Conservation (phyloP, 768 basidiomycete species). For the Brasilioporus rufonigricans region DNA sequence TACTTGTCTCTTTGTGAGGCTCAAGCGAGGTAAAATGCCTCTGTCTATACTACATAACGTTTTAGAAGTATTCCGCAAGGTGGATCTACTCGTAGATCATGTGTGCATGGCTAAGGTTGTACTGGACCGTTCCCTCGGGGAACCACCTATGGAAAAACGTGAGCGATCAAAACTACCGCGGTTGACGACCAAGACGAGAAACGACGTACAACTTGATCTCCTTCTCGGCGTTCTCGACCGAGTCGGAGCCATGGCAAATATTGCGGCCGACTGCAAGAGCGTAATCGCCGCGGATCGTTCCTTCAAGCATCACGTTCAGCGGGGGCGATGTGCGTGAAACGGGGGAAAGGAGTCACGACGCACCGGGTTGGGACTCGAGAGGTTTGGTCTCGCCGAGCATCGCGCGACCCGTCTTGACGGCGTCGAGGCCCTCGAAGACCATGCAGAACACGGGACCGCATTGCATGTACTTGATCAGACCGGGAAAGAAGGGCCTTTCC, state of each 20-base stretch:
- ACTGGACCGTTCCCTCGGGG: slow-evolving; percentile 81
- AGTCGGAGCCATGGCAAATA: slow-evolving; percentile 90
- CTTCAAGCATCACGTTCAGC: slow-evolving; percentile 38
- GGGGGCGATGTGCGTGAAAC: too few species aligned
- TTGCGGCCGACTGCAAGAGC: slow-evolving; percentile 93
- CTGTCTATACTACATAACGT: slow-evolving; percentile 21
- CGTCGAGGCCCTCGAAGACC: slow-evolving; percentile 94
- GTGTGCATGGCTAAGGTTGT: slow-evolving; percentile 56
- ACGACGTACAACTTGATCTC: slow-evolving; percentile 84
- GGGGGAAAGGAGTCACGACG: slow-evolving; percentile 24
- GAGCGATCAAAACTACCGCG: slow-evolving; percentile 7
- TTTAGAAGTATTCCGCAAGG: slow-evolving; percentile 26
- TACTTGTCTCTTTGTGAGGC: too few species aligned
- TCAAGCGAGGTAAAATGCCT: too few species aligned
- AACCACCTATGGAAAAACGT: slow-evolving; percentile 64
- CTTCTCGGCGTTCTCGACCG: slow-evolving; percentile 87
- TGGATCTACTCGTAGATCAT: slow-evolving; percentile 93
- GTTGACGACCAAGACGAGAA: neutral
- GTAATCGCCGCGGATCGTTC: slow-evolving; percentile 95
- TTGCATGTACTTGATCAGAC: slow-evolving; percentile 94
- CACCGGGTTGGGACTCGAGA: slow-evolving; percentile 81
- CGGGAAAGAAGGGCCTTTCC: slow-evolving; percentile 94
- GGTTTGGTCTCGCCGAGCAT: slow-evolving; percentile 99
- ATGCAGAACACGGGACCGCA: slow-evolving; percentile 94
- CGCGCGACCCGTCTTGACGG: slow-evolving; percentile 91